Evolutionary conservation across 306 rosid species (phyloP).

Genomic region (Sicyos baderoa): DNA sequence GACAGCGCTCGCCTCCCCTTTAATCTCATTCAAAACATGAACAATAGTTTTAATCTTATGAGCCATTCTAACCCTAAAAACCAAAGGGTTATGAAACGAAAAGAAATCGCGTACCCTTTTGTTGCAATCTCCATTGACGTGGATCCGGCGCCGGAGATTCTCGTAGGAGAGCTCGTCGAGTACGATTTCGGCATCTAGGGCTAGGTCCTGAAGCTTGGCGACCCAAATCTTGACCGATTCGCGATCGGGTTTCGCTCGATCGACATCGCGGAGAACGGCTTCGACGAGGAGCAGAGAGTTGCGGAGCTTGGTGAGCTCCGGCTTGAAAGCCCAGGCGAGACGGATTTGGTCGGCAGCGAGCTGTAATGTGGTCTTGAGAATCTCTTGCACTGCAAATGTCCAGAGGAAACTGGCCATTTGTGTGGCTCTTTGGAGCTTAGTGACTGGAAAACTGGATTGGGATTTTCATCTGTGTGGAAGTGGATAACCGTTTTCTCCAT

Average conservation of each 20-base stretch:
- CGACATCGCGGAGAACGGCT: slow-evolving; percentile 5
- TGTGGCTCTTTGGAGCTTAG: not conserved
- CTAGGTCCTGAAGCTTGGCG: slow-evolving; percentile 10
- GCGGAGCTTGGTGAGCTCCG: slow-evolving; percentile 2
- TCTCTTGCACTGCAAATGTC: slow-evolving; percentile 14
- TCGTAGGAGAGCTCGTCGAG: slow-evolving; percentile 21
- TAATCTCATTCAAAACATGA: not conserved
- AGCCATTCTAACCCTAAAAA: slow-evolving; percentile 5
- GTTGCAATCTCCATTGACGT: not conserved
- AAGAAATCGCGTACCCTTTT: slow-evolving; percentile 8
- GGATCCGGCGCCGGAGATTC: slow-evolving; percentile 8
- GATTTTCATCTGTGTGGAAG: no score
- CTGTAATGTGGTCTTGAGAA: not conserved
- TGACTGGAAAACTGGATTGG: not conserved
- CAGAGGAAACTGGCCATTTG: not conserved
- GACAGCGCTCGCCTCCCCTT: not conserved
- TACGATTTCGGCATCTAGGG: slow-evolving; percentile 10
- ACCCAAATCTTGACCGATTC: slow-evolving; percentile 11
- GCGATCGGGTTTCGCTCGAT: not conserved
- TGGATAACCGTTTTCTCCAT: no score
- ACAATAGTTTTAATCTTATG: slow-evolving; percentile 8
- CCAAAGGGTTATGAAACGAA: slow-evolving; percentile 1
- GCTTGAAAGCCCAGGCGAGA: not conserved
- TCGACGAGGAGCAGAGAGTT: not conserved
- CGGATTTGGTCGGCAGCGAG: slow-evolving; percentile 15